Evolutionary conservation across 1,139 yeast genomes (phyloP).

Genomic region (Magnusiomyces suaveolens): DNA sequence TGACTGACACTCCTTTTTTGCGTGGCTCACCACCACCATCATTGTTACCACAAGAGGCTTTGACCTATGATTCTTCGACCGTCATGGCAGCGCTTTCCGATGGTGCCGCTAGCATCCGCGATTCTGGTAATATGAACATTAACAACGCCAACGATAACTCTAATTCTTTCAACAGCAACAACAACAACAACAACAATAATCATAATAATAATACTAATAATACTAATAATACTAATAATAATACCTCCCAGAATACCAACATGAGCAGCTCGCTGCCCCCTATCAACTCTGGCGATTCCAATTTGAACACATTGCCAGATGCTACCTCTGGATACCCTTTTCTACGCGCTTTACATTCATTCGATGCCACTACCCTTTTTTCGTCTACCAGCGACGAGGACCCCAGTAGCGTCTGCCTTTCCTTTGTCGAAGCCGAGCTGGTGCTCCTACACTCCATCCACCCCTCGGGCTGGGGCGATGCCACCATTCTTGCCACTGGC

Average conservation of each 20-base stretch:
- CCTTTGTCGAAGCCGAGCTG: constrained; percentile 69
- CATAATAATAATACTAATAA: background rate
- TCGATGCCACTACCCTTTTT: constrained; percentile 57
- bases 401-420: constrained; percentile 66
- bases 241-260: background rate
- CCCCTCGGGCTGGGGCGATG: constrained; percentile 97
- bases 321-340: constrained; percentile 24
- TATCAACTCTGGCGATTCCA: background rate
- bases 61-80: background rate
- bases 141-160: constrained; percentile 3
- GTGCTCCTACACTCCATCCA: constrained; percentile 86
- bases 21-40: background rate
- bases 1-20: background rate
- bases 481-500: constrained; percentile 60
- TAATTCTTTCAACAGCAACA: background rate
- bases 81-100: background rate
- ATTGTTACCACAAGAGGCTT: background rate
- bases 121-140: background rate
- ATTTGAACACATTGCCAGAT: background rate
- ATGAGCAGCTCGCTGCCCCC: background rate
- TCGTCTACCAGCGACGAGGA: constrained; percentile 37
- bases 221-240: background rate
- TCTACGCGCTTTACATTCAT: constrained; percentile 62
- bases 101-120: background rate
- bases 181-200: background rate